Conservation (phyloP, 2,329 filamentous ascomycete genomes). For the Ceratocystis destructans region DNA sequence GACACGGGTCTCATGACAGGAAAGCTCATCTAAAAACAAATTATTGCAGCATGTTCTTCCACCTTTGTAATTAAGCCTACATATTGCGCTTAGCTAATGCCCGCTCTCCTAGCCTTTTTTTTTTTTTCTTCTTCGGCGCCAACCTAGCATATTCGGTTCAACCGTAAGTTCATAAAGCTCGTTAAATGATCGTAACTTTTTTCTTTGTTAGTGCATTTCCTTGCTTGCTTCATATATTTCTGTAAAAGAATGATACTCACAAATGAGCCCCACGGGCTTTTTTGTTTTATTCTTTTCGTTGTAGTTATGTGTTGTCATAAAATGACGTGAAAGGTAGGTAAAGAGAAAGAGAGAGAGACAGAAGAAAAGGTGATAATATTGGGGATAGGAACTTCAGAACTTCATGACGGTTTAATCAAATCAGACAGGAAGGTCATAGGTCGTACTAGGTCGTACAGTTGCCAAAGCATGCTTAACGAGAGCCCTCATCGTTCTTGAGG, state of each 20-base stretch:
- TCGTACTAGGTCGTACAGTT: background rate
- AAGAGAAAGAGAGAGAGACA: background rate
- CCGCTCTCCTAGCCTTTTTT: background rate
- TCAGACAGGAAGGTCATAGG: background rate
- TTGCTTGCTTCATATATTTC: background rate
- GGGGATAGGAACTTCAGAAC: background rate
- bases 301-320: background rate
- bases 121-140: background rate
- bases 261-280: background rate
- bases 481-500: background rate
- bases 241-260: background rate
- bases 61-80: background rate
- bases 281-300: background rate
- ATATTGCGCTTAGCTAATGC: background rate
- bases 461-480: background rate
- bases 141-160: background rate
- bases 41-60: background rate
- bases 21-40: background rate
- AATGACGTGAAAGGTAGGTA: background rate
- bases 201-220: background rate
- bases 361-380: background rate
- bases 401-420: background rate
- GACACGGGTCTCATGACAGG: background rate
- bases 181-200: background rate
- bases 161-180: conserved; percentile 1